Evolutionary conservation across 2,329 filamentous ascomycete species (phyloP), one percentile per base, ranked within the genome.

Genomic region (Monosporascus ibericus): DNA sequence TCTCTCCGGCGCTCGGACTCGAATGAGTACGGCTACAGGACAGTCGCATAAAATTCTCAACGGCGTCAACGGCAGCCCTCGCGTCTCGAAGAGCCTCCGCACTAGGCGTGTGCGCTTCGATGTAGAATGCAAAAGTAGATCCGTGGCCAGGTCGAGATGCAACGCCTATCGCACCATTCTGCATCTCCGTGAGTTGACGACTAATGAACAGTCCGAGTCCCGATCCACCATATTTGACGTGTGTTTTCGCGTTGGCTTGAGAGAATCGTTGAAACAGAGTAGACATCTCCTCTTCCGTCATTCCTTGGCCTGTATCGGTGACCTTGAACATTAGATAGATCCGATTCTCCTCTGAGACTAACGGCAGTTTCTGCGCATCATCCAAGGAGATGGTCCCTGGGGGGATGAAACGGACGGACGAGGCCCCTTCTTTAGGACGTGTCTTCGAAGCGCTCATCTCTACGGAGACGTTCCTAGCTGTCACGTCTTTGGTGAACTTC

Each of bases 81-180:
- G 74, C 72, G 47, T 78, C 74, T 24, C 66, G 68, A 20, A 68
- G 63, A 5, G 75, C 68, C 3, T 60, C 65, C 7, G 69, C 67
- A 18, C 65, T 72, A 1, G 77, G 76, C 1, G 72, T 60, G 55
- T 71, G 54, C 14, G 59, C 58, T 27, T 84, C 85, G 65, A 90
- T 79, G 63, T 88, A 90, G 64, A 91, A 90, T 20, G 80, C 84
- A 67, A 90, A 90, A 0, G 81, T 88, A 66, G 84, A 88, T 25
- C 87, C 87, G 42, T 80, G 74, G 11, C 83, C 86, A 48, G 81
- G 76, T 51, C 79, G 73, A 0, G 85, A 87, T 1, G 80, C 75
- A 4, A 90, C 85, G 4, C 86, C 86, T 52, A 90, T 88, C 60
- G 88, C 84, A 1, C 87, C 87, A 22, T 86, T 86, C 66, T 90